These are phyloP conservation scores for Chaetomium sp. DNA, from an alignment of 2,329 filamentous ascomycete genomes.

Conservation along the genomic window DNA sequence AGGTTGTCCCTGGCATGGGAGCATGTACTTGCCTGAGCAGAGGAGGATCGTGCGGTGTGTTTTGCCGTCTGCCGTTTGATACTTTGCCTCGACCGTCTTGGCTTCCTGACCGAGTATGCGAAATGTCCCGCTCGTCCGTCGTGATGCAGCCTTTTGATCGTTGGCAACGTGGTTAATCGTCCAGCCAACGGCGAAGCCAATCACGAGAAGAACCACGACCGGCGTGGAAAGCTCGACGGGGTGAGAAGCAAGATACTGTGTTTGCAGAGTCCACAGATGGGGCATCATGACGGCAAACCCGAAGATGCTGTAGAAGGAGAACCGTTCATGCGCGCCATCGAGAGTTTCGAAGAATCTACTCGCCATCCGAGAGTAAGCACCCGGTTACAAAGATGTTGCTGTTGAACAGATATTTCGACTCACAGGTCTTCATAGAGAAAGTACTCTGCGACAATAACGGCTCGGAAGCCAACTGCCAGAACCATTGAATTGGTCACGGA, in stretches of 20 bases:
- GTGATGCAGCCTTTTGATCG: slow-evolving; percentile 6
- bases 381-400: background rate
- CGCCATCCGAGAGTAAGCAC: background rate
- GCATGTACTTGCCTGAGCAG: slow-evolving; percentile 3
- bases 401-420: background rate
- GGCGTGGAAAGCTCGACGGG: background rate
- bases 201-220: background rate
- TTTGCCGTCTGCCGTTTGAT: slow-evolving; percentile 8
- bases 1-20: background rate
- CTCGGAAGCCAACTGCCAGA: slow-evolving; percentile 6
- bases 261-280: slow-evolving; percentile 11
- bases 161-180: slow-evolving; percentile 5
- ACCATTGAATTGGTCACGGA: slow-evolving; percentile 9
- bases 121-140: background rate
- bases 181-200: slow-evolving; percentile 8
- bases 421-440: slow-evolving; percentile 8
- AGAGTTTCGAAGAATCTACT: slow-evolving; percentile 5
- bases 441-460: slow-evolving; percentile 12
- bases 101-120: background rate
- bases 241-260: slow-evolving; percentile 7
- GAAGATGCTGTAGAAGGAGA: slow-evolving; percentile 5
- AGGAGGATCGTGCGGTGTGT: slow-evolving; percentile 7
- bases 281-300: slow-evolving; percentile 10
- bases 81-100: slow-evolving; percentile 6
- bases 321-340: slow-evolving; percentile 2